These are phyloP conservation scores for Sporothrix dimorphospora DNA, from an alignment of 2,329 filamentous ascomycete species.

Conservation along the genomic window DNA sequence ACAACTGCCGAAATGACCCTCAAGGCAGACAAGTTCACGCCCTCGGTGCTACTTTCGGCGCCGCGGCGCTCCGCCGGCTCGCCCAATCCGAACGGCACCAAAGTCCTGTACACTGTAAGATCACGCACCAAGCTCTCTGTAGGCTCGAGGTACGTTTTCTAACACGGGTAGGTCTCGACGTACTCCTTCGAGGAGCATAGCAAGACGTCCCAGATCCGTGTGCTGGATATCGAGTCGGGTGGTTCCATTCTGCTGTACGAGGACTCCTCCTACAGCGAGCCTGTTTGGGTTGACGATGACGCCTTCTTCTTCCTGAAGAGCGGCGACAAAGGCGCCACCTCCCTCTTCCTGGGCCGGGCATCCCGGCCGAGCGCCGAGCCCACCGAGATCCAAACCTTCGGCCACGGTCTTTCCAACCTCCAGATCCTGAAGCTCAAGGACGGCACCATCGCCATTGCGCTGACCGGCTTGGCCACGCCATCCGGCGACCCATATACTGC, in stretches of 20 bases:
- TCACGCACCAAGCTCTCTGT: neutral
- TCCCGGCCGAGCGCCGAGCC: conserved; percentile 45
- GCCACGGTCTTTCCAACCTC: conserved; percentile 60
- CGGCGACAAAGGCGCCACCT: conserved; percentile 52
- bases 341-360: conserved; percentile 48
- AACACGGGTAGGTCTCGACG: conserved; percentile 58
- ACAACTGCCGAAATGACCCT: conserved; percentile 66
- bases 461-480: conserved; percentile 67
- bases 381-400: conserved; percentile 53
- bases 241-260: conserved; percentile 68
- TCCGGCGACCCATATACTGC: conserved; percentile 64
- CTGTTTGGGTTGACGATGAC: conserved; percentile 74
- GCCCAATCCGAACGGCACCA: conserved; percentile 69
- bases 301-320: conserved; percentile 59
- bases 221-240: conserved; percentile 70
- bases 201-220: conserved; percentile 66
- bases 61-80: conserved; percentile 71
- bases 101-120: conserved; percentile 65
- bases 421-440: conserved; percentile 58
- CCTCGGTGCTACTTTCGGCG: conserved; percentile 75
- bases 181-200: conserved; percentile 80
- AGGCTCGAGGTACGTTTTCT: neutral
- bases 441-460: conserved; percentile 57
- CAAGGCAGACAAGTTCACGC: conserved; percentile 71
- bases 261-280: conserved; percentile 67